Percentiles rank a stretch among this genome's conserved stretches.
Evolutionary conservation across 441 rosid genomes (phyloP).

Genomic region (Adansonia gregorii): DNA sequence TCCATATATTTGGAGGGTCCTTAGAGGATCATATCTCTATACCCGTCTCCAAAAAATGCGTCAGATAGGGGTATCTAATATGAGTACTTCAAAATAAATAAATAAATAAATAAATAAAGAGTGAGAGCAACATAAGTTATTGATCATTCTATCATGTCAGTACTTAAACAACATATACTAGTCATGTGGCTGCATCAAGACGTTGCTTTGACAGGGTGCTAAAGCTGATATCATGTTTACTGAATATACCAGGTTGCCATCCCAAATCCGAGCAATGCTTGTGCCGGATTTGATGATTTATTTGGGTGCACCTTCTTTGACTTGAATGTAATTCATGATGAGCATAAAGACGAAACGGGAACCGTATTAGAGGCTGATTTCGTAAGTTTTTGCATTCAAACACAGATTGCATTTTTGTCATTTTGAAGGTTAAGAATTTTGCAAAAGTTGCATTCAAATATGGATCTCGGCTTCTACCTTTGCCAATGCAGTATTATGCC

Average conservation of each 20-base stretch:
- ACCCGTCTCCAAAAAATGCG: too few relatives aligned
- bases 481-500: slow-evolving; percentile 49
- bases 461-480: slow-evolving; percentile 2
- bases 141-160: background rate
- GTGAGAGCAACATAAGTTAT: too few relatives aligned
- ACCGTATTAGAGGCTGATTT: slow-evolving; percentile 56
- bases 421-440: background rate
- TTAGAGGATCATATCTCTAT: too few relatives aligned
- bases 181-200: background rate
- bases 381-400: slow-evolving; percentile 40
- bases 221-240: background rate
- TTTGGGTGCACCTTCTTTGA: slow-evolving; percentile 61
- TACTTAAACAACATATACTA: background rate
- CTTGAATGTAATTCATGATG: slow-evolving; percentile 51
- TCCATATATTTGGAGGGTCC: too few relatives aligned
- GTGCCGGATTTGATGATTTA: slow-evolving; percentile 53
- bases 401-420: background rate
- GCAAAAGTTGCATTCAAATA: background rate
- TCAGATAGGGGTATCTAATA: too few relatives aligned
- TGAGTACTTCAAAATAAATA: too few relatives aligned
- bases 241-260: slow-evolving; percentile 43
- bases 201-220: background rate
- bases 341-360: slow-evolving; percentile 43
- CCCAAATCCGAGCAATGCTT: slow-evolving; percentile 53
- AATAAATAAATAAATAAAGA: too few relatives aligned